Evolutionary conservation across 805 yeast genomes (phyloP).

Genomic region (Ogataea neopini): DNA sequence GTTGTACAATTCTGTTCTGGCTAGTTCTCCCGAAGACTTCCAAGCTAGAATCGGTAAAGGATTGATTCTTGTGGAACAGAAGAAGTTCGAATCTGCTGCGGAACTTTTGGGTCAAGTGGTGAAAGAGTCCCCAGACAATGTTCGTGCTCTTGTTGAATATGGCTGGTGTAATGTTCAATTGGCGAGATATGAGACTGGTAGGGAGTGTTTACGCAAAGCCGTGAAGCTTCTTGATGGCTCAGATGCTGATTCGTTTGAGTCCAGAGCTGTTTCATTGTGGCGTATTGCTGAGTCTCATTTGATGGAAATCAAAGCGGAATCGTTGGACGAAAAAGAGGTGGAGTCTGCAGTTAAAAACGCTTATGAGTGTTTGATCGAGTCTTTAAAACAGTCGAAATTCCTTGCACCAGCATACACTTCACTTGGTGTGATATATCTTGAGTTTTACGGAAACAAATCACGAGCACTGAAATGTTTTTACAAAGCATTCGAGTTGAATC

Average conservation of each 20-base stretch:
- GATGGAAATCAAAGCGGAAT: conserved; percentile 27
- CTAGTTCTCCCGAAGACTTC: conserved; percentile 37
- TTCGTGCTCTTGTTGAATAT: conserved; percentile 63
- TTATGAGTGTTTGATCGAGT: conserved; percentile 55
- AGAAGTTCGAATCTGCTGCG: conserved; percentile 56
- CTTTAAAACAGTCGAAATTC: conserved; percentile 63
- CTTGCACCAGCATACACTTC: conserved; percentile 82
- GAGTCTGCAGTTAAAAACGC: conserved; percentile 44
- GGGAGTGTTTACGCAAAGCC: conserved; percentile 48
- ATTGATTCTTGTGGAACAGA: conserved; percentile 67
- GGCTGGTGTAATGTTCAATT: conserved; percentile 76
- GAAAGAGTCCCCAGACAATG: conserved; percentile 49
- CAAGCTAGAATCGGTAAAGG: conserved; percentile 83
- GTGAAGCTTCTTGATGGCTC: conserved; percentile 47
- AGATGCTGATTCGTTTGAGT: conserved; percentile 53
- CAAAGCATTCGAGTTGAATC: conserved; percentile 86
- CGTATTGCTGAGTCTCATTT: conserved; percentile 69
- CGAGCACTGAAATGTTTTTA: conserved; percentile 86
- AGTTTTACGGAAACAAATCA: conserved; percentile 53
- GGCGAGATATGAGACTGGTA: conserved; percentile 52
- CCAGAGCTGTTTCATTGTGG: conserved; percentile 66
- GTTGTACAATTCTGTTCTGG: conserved; percentile 64
- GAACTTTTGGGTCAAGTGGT: conserved; percentile 52
- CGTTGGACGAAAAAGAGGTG: conserved; percentile 22
- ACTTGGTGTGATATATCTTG: conserved; percentile 71